Conservation (phyloP, 192 early-diverging fungal genomes). For the Coemansia sp. region DNA sequence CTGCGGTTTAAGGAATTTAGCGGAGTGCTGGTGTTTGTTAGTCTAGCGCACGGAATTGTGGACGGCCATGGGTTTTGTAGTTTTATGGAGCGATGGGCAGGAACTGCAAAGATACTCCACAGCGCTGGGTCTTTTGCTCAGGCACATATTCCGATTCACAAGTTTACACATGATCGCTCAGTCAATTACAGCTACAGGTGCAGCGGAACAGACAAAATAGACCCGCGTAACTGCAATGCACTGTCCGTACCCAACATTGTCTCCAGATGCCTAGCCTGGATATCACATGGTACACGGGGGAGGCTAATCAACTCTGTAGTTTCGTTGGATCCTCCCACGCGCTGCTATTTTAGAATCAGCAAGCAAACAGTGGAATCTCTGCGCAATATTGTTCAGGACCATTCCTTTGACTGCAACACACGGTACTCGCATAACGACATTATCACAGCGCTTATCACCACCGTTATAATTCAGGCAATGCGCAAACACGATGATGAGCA, state of each 20-base stretch:
- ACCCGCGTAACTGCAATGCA: neutral
- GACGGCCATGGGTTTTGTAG: constrained; percentile 18
- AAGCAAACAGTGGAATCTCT: neutral
- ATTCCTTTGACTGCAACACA: no score
- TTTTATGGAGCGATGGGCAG: constrained; percentile 31
- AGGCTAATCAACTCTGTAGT: neutral
- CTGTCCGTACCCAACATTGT: neutral
- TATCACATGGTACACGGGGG: constrained; percentile 16
- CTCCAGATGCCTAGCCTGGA: constrained; percentile 10
- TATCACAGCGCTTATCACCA: constrained; percentile 16
- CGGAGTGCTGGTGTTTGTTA: constrained; percentile 23
- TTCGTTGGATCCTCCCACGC: neutral
- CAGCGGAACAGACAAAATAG: neutral
- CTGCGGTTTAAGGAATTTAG: constrained; percentile 25
- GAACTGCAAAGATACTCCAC: constrained; percentile 2
- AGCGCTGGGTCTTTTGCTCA: neutral
- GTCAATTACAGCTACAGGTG: neutral
- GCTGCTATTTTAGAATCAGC: constrained; percentile 8
- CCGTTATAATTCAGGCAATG: constrained; percentile 4
- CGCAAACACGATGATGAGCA: neutral
- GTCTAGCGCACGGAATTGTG: constrained; percentile 17
- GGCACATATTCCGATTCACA: neutral
- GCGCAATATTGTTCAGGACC: neutral
- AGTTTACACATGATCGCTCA: neutral
- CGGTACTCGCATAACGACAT: constrained; percentile 29